phyloP scores from a whole-genome alignment of 805 yeast species.

The Candida golubevii region DNA sequence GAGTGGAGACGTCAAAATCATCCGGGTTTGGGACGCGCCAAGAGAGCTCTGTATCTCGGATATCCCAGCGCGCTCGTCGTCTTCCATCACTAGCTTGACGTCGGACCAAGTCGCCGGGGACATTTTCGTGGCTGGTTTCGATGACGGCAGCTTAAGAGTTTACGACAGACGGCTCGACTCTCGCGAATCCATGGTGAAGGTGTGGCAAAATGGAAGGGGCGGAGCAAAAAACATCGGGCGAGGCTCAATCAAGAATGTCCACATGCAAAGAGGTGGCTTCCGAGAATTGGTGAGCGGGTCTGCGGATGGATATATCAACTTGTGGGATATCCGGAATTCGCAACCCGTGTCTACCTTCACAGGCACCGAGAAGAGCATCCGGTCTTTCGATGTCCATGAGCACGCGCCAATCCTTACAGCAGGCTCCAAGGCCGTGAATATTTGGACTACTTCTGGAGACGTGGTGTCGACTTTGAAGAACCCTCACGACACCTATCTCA shows the following conservation, averaged over 20 bases:
- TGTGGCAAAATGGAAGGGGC: slow-evolving; percentile 52
- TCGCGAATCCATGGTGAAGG: slow-evolving; percentile 76
- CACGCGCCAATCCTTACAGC: slow-evolving; percentile 94
- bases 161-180: slow-evolving; percentile 87
- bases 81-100: slow-evolving; percentile 83
- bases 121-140: slow-evolving; percentile 85
- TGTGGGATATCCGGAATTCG: slow-evolving; percentile 85
- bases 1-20: slow-evolving; percentile 91
- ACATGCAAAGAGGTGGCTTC: slow-evolving; percentile 95
- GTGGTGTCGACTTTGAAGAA: slow-evolving; percentile 56
- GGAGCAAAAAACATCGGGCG: slow-evolving; percentile 29
- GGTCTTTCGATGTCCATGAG: slow-evolving; percentile 82
- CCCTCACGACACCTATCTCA: slow-evolving; percentile 40
- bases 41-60: slow-evolving; percentile 82
- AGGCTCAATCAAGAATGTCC: slow-evolving; percentile 69
- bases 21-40: slow-evolving; percentile 95
- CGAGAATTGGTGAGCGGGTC: slow-evolving; percentile 85
- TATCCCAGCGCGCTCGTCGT: slow-evolving; percentile 86
- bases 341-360: slow-evolving; percentile 66
- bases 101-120: slow-evolving; percentile 96
- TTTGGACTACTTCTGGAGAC: slow-evolving; percentile 87
- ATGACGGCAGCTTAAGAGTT: slow-evolving; percentile 82
- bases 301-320: slow-evolving; percentile 72
- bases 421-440: slow-evolving; percentile 71
- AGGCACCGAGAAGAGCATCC: slow-evolving; percentile 49